A percentile compares a stretch with the other conserved stretches of the same genome.
Conservation (phyloP, 768 basidiomycete species). For the Nidularia sp. region DNA sequence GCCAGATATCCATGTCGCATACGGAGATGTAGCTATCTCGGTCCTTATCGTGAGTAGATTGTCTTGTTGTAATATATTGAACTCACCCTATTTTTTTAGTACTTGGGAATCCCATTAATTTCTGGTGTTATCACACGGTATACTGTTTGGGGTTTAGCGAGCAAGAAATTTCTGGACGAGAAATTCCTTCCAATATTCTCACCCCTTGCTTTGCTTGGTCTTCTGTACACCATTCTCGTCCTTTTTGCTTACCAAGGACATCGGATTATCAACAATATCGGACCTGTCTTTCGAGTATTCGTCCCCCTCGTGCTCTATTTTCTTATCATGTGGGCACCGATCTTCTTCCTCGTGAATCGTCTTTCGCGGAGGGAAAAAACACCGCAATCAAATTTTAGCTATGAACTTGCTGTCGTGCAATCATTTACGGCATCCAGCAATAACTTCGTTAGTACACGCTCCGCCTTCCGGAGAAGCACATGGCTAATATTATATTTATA, state of each 20-base stretch:
- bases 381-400: constrained; percentile 34
- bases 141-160: constrained; percentile 38
- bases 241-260: constrained; percentile 70
- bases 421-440: constrained; percentile 79
- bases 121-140: constrained; percentile 70
- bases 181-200: constrained; percentile 65
- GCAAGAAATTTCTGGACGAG: constrained; percentile 44
- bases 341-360: constrained; percentile 54
- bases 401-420: constrained; percentile 74
- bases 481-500: neutral
- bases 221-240: constrained; percentile 78
- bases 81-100: constrained; percentile 33
- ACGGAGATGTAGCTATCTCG: constrained; percentile 57
- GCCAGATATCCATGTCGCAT: constrained; percentile 41
- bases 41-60: constrained; percentile 60
- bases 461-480: too few relatives aligned
- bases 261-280: constrained; percentile 69
- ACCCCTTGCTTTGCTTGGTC: constrained; percentile 66
- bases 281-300: constrained; percentile 74
- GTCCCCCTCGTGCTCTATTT: constrained; percentile 83
- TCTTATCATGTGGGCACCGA: constrained; percentile 65
- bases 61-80: too few relatives aligned
- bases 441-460: constrained; percentile 72
- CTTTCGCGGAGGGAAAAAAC: constrained; percentile 30
- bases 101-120: constrained; percentile 77